Conservation (phyloP, 2,329 filamentous ascomycete genomes). For the Aureobasidium lini region DNA sequence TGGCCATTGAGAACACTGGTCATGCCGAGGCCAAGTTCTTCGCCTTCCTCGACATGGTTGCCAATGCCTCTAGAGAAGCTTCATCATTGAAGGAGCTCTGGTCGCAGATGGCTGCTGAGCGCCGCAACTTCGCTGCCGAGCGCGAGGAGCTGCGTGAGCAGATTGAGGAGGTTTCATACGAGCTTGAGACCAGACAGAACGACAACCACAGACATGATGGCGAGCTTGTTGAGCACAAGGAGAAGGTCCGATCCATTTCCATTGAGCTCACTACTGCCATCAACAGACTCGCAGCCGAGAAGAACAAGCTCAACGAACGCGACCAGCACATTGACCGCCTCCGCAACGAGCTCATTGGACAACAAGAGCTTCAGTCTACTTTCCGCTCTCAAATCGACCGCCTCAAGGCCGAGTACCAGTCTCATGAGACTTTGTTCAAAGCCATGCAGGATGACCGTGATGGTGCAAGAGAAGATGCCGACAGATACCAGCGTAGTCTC, state of each 20-base stretch:
- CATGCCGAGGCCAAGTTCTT: slow-evolving; percentile 28
- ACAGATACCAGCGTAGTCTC: slow-evolving; percentile 23
- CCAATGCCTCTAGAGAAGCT: slow-evolving; percentile 24
- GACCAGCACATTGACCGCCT: slow-evolving; percentile 23
- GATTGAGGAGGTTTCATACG: slow-evolving; percentile 24
- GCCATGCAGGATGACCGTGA: slow-evolving; percentile 23
- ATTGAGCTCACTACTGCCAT: slow-evolving; percentile 23
- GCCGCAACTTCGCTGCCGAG: slow-evolving; percentile 23
- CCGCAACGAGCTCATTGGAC: slow-evolving; percentile 21
- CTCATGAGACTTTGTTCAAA: slow-evolving; percentile 18
- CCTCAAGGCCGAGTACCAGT: slow-evolving; percentile 21
- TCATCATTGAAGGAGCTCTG: slow-evolving; percentile 26
- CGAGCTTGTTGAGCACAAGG: slow-evolving; percentile 23
- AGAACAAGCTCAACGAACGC: slow-evolving; percentile 23
- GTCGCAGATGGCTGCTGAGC: slow-evolving; percentile 24
- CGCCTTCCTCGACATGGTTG: slow-evolving; percentile 26
- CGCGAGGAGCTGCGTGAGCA: slow-evolving; percentile 24
- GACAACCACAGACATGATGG: slow-evolving; percentile 17
- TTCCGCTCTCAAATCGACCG: slow-evolving; percentile 23
- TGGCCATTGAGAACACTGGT: slow-evolving; percentile 23
- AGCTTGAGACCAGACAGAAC: slow-evolving; percentile 22
- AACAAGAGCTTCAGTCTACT: slow-evolving; percentile 19
- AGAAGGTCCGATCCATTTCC: slow-evolving; percentile 21
- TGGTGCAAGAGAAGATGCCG: slow-evolving; percentile 21
- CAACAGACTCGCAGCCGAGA: slow-evolving; percentile 20